A percentile compares a stretch with the other conserved stretches of the same genome.
Conservation (phyloP, 2,329 filamentous ascomycete species). For the Erysiphe pulchra region DNA sequence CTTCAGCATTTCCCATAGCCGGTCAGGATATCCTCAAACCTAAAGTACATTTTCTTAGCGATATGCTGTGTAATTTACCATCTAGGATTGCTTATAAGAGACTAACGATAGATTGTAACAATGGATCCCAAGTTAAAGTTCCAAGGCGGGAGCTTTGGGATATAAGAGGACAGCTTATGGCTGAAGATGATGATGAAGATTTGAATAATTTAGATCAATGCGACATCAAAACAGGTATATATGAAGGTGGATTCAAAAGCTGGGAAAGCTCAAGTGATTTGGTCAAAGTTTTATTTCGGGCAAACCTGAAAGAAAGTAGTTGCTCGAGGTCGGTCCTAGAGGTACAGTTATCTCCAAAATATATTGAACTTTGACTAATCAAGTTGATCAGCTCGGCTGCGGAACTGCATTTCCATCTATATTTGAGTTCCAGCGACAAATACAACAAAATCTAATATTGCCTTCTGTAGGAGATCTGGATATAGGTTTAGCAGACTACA, state of each 20-base stretch:
- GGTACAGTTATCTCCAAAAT: slow-evolving; percentile 5
- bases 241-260: slow-evolving; percentile 73
- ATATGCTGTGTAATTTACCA: slow-evolving; percentile 33
- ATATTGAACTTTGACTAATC: slow-evolving; percentile 1
- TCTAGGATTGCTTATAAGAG: slow-evolving; percentile 47
- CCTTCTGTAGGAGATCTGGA: slow-evolving; percentile 12
- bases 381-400: slow-evolving; percentile 36
- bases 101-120: slow-evolving; percentile 32
- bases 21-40: slow-evolving; percentile 33
- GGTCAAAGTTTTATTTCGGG: slow-evolving; percentile 26
- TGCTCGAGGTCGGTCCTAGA: slow-evolving; percentile 9
- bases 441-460: slow-evolving; percentile 8
- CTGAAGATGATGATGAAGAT: slow-evolving; percentile 29
- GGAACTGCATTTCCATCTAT: slow-evolving; percentile 52
- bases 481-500: slow-evolving; percentile 55
- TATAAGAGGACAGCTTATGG: slow-evolving; percentile 58
- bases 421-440: slow-evolving; percentile 37
- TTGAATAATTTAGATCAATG: slow-evolving; percentile 32
- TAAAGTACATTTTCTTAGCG: slow-evolving; percentile 22
- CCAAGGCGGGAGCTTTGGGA: slow-evolving; percentile 63
- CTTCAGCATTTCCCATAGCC: slow-evolving; percentile 30
- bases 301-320: slow-evolving; percentile 1
- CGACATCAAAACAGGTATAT: slow-evolving; percentile 58
- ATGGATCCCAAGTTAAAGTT: slow-evolving; percentile 21
- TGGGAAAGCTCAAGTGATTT: slow-evolving; percentile 72